Conservation (phyloP, 2,329 filamentous ascomycete genomes). For the Epichloe aotearoae region DNA sequence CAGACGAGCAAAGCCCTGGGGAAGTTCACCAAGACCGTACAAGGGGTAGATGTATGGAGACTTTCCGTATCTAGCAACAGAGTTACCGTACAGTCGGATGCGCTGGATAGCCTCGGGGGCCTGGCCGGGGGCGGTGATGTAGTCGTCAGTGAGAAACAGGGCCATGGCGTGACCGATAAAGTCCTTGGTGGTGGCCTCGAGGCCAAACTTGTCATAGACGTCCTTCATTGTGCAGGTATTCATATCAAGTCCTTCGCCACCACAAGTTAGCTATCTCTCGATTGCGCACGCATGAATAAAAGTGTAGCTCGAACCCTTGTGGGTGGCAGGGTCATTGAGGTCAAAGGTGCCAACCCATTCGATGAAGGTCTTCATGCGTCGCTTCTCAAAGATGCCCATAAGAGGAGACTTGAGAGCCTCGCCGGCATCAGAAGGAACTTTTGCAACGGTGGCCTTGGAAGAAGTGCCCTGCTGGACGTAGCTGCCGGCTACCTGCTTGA, state of each 20-base stretch:
- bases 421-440: constrained; percentile 84
- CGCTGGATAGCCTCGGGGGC: constrained; percentile 81
- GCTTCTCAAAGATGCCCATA: constrained; percentile 97
- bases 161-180: constrained; percentile 99
- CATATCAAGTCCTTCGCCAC: constrained; percentile 59
- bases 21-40: constrained; percentile 92
- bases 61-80: constrained; percentile 93
- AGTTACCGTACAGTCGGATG: constrained; percentile 93
- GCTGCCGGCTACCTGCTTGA: constrained; percentile 90
- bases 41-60: constrained; percentile 99
- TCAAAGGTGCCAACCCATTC: constrained; percentile 90
- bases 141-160: constrained; percentile 80
- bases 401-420: constrained; percentile 86
- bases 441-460: constrained; percentile 82
- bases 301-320: constrained; percentile 54
- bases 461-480: constrained; percentile 82
- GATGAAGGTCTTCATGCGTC: constrained; percentile 89
- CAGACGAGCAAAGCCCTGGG: constrained; percentile 91
- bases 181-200: constrained; percentile 79
- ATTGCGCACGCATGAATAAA: neutral
- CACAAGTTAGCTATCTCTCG: constrained; percentile 8
- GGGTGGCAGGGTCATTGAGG: constrained; percentile 64
- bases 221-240: constrained; percentile 81
- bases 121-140: constrained; percentile 59
- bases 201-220: constrained; percentile 95